Evolutionary conservation across 2,329 filamentous ascomycete species (phyloP), one percentile per base, ranked within the genome.

Genomic region (Diaporthe longicolla): DNA sequence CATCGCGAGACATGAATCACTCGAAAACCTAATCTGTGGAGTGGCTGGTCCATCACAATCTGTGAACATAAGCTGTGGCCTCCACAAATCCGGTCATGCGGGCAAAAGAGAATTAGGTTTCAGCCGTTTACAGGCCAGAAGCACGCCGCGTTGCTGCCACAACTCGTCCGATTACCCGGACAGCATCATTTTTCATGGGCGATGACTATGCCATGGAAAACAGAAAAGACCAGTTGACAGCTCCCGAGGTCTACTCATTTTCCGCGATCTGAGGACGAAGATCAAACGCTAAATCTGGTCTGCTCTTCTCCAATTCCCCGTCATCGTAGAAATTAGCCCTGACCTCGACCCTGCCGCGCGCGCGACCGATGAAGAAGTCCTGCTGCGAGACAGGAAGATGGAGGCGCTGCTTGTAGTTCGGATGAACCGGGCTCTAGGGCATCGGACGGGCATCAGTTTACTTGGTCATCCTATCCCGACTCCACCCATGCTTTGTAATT

Each of bases 351-450:
- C 66, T 57, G 11, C 74, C 74, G 8, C 72, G 63, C 0, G 76
- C 73, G 13, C 54, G 37, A 26, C 76, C 70, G 26, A 78, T 52
- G 65, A 78, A 77, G 48, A 77, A 78, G 4, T 69, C 63, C 54
- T 76, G 71, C 58, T 77, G 74, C 3, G 75, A 68, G 7, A 17
- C 48, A 4, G 77, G 77, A 21, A 78, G 63, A 43, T 78, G 77
- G 15, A 76, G 17, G 6, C 77, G 76, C 74, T 78, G 77, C 21
- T 50, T 61, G 69, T 77, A 76, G 68, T 78, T 78, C 21, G 77
- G 77, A 29, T 78, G 76, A 4, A 73, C 40, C 4, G 76, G 75
- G 68, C 76, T 78, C 77, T 77, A 19, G 0, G n/a, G 35, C 7
- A 15, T 21, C 21, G 5, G 32, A 21, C 45, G 19, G 43, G 17